Base-by-base conservation (phyloP, 257 asterid species). In the Przewalskia tangutica region DNA sequence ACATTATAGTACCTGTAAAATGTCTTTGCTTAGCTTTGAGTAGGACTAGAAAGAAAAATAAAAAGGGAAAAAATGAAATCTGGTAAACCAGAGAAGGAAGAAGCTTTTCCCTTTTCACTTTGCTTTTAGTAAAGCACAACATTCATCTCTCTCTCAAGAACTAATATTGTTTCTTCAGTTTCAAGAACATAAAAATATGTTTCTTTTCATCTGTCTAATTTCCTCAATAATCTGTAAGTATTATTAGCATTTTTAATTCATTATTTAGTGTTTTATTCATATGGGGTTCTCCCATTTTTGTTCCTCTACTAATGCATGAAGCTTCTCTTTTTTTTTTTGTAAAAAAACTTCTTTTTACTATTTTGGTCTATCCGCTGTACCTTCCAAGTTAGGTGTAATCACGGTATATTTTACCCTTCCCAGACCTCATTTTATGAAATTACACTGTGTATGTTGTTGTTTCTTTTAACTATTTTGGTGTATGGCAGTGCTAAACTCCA, bases 51-150 rank as follows among this genome's bases (percentile, higher is more conserved):
- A 8, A 51, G 27, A 12, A 18, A 58, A 2, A 23, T 58, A 48
- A 16, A 38, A 9, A 68, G 51, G 32, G 32, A 42, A 5, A 59
- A 46, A 38, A 48, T 58, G 60, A 79, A 77, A 68, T 27, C 27
- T 81, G 80, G 79, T 81, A 86, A 87, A 81, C 38, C 88, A 34
- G 79, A 71, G 32, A 27, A 27, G 86, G 81, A 84, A 88, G 82
- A 80, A 82, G 93, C 89, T 92, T 91, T 94, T 91, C 83, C 85
- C 86, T 86, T 89, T 78, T 81, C n/a, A n/a, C n/a, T n/a, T n/a
- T n/a, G n/a, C n/a, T n/a, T n/a, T n/a, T n/a, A n/a, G n/a, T n/a
- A n/a, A 91, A 92, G 95, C 89, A 77, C 85, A 38, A 85, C 90
- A 85, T 50, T 44, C 84, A 83, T 68, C 70, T 83, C 86, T 82